A percentile compares a stretch with the other conserved stretches of the same genome.
phyloP scores from a whole-genome alignment of 768 basidiomycete species.

The Lentinula boryana region DNA sequence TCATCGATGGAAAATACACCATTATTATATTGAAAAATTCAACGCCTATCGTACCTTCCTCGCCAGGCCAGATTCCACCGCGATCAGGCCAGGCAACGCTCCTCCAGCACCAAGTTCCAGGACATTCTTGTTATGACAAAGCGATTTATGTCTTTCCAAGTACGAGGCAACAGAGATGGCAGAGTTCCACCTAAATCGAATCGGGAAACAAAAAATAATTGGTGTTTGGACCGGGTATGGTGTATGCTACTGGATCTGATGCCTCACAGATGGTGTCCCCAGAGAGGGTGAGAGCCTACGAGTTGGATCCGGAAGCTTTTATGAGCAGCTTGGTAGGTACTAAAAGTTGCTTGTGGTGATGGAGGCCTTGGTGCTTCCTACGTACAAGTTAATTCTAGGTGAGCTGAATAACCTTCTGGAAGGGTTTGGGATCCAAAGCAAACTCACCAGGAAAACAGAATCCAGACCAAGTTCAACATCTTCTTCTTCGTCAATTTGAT shows the following conservation, averaged over 20 bases:
- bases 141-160: constrained; percentile 43
- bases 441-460: too few species aligned
- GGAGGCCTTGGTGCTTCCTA: constrained; percentile 67
- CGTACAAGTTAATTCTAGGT: too few species aligned
- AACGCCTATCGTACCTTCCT: constrained; percentile 38
- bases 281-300: constrained; percentile 75
- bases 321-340: constrained; percentile 30
- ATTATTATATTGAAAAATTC: not conserved
- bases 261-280: constrained; percentile 73
- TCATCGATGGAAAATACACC: too few species aligned
- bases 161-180: constrained; percentile 66
- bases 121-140: constrained; percentile 44
- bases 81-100: constrained; percentile 78
- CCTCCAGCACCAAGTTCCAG: constrained; percentile 95
- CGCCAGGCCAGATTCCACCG: constrained; percentile 60
- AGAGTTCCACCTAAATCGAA: constrained; percentile 68
- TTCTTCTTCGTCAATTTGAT: too few species aligned
- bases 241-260: not conserved
- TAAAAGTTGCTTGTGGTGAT: constrained; percentile 54
- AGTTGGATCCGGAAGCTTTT: constrained; percentile 56
- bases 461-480: too few species aligned
- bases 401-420: not conserved
- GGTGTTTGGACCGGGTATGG: not conserved
- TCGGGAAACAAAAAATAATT: not conserved
- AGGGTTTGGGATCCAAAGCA: too few species aligned